Percentiles rank a stretch among this genome's conserved stretches.
Evolutionary conservation across 495 filamentous ascomycete species (phyloP).

Genomic region (Hypoxylon trugodes): DNA sequence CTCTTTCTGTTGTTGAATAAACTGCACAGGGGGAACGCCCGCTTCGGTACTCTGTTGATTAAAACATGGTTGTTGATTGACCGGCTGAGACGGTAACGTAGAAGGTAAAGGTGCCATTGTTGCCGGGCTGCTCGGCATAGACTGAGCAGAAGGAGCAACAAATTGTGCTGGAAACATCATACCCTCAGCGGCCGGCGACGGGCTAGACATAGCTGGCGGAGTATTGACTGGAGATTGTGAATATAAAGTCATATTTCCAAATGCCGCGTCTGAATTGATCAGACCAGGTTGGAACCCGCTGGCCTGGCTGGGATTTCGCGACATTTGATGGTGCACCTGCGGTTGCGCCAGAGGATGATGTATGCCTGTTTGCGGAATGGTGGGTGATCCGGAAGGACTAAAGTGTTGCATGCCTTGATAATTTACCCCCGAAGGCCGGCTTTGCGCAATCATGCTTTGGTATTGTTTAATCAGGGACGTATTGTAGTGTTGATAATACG

Average conservation of each 20-base stretch:
- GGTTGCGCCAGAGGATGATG: not conserved
- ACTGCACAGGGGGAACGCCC: not conserved
- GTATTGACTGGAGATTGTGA: not conserved
- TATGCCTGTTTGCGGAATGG: constrained; percentile 6
- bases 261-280: not conserved
- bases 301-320: not conserved
- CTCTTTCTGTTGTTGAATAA: not conserved
- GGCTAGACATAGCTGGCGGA: not conserved
- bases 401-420: constrained; percentile 5
- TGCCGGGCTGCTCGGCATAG: not conserved
- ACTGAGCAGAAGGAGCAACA: constrained; percentile 1
- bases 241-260: not conserved
- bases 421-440: not conserved
- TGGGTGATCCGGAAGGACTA: not conserved
- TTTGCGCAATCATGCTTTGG: not conserved
- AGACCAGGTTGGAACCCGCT: not conserved
- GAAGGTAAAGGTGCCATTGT: not conserved
- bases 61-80: not conserved
- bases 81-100: not conserved
- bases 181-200: not conserved
- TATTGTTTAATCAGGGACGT: constrained; percentile 17
- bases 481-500: constrained; percentile 28
- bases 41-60: not conserved
- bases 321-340: constrained; percentile 8
- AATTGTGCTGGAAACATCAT: not conserved